Evolutionary conservation across 257 asterid genomes (phyloP).

Genomic region (Scutellaria baicalensis): DNA sequence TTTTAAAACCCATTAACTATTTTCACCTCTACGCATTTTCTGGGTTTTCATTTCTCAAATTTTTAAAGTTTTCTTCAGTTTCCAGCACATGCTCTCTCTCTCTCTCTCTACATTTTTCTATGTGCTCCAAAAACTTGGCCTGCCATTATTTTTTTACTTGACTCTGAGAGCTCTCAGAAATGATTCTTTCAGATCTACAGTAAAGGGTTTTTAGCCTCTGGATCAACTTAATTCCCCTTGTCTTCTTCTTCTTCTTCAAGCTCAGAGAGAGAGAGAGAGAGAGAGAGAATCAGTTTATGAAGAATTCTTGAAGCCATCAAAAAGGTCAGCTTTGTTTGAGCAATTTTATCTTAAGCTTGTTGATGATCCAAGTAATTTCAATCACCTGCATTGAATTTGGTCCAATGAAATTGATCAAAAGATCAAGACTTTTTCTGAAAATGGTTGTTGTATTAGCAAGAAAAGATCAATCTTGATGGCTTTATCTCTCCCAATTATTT

Average conservation of each 20-base stretch:
- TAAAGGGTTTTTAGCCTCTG: slow-evolving; percentile 20
- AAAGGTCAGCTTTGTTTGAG: slow-evolving; percentile 21
- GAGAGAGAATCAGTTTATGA: not conserved
- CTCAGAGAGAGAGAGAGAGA: not conserved
- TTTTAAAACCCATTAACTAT: slow-evolving; percentile 6
- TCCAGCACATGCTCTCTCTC: slow-evolving; percentile 51
- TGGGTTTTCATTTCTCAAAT: not conserved
- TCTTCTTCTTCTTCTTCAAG: not conserved
- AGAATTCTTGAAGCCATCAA: slow-evolving; percentile 1
- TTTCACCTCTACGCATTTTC: slow-evolving; percentile 25
- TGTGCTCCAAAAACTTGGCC: slow-evolving; percentile 34
- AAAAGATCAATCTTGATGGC: slow-evolving; percentile 6
- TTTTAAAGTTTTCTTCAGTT: not conserved
- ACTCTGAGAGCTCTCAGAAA: slow-evolving; percentile 16
- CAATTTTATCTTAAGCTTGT: not conserved
- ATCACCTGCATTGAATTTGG: not conserved
- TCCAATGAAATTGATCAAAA: too few species aligned
- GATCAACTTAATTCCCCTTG: slow-evolving; percentile 11
- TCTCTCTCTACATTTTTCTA: slow-evolving; percentile 34
- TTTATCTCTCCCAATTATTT: not conserved
- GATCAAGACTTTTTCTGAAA: too few species aligned
- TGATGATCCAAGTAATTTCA: not conserved
- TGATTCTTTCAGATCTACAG: slow-evolving; percentile 41
- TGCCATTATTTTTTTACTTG: slow-evolving; percentile 24
- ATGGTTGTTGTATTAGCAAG: too few species aligned